Evolutionary conservation across 768 basidiomycete species (phyloP).

Genomic region (Aureoboletus auriporus): DNA sequence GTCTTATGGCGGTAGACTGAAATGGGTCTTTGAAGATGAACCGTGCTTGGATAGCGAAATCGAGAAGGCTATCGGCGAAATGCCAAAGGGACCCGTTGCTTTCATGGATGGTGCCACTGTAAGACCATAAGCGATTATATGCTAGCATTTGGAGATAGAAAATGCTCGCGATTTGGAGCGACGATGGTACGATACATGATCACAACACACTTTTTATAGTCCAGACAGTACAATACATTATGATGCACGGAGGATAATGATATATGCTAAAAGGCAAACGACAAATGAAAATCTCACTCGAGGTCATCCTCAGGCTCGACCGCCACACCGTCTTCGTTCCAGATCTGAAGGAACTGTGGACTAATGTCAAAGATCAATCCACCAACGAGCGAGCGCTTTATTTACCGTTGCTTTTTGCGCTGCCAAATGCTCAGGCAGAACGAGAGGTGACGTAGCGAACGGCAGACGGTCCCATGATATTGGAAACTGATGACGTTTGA

Average conservation of each 20-base stretch:
- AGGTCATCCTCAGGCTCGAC: constrained; percentile 58
- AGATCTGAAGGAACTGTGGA: constrained; percentile 66
- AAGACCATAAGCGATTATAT: constrained; percentile 14
- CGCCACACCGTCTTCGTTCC: constrained; percentile 76
- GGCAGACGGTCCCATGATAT: constrained; percentile 75
- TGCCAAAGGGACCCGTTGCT: constrained; percentile 55
- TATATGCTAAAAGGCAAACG: constrained; percentile 13
- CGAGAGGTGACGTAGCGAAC: constrained; percentile 56
- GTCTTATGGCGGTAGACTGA: constrained; percentile 69
- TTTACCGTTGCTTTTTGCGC: constrained; percentile 64
- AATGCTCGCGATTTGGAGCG: no score
- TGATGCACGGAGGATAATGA: constrained; percentile 24
- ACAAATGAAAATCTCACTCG: constrained; percentile 18
- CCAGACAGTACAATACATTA: constrained; percentile 26
- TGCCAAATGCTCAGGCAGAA: constrained; percentile 58
- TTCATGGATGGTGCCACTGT: constrained; percentile 44
- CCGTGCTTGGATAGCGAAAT: constrained; percentile 60
- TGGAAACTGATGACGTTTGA: constrained; percentile 54
- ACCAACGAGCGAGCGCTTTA: constrained; percentile 11
- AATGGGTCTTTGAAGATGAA: constrained; percentile 66
- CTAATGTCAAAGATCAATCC: constrained; percentile 1
- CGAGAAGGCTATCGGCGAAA: constrained; percentile 38
- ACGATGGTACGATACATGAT: no score
- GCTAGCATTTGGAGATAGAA: no score
- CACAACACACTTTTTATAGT: neutral